These are phyloP conservation scores for Millerago galiae DNA, from an alignment of 805 yeast species.

Conservation along the genomic window DNA sequence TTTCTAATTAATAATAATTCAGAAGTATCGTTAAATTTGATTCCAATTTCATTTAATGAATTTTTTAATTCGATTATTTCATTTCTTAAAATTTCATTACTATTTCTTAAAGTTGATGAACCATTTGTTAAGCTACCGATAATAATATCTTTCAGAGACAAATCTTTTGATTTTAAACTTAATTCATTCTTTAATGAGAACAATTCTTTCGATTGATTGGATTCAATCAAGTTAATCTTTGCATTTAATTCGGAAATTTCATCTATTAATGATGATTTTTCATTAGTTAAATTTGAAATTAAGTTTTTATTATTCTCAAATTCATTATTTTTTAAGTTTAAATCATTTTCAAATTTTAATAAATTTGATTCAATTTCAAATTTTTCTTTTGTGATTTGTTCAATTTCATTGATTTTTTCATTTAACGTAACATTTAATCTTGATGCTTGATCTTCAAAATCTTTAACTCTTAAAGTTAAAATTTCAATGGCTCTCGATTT, in stretches of 20 bases:
- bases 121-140: conserved; percentile 7
- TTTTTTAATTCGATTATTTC: neutral
- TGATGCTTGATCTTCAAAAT: conserved; percentile 17
- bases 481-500: conserved; percentile 14
- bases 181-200: conserved; percentile 1
- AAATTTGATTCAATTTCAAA: neutral
- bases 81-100: conserved; percentile 1
- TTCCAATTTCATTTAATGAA: neutral
- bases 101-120: conserved; percentile 1
- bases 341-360: neutral
- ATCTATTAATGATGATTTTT: too few species aligned
- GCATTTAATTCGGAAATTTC: too few species aligned
- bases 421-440: conserved; percentile 4
- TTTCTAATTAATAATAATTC: conserved; percentile 20
- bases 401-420: conserved; percentile 11
- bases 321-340: neutral
- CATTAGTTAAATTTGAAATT: too few species aligned
- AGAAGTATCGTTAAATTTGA: conserved; percentile 6
- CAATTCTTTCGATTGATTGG: neutral
- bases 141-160: conserved; percentile 5
- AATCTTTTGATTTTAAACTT: conserved; percentile 1
- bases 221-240: neutral
- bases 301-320: neutral
- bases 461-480: conserved; percentile 10
- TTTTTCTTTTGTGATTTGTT: neutral